Conservation (phyloP, 805 yeast genomes). For the Pichia rugopelliculosa region DNA sequence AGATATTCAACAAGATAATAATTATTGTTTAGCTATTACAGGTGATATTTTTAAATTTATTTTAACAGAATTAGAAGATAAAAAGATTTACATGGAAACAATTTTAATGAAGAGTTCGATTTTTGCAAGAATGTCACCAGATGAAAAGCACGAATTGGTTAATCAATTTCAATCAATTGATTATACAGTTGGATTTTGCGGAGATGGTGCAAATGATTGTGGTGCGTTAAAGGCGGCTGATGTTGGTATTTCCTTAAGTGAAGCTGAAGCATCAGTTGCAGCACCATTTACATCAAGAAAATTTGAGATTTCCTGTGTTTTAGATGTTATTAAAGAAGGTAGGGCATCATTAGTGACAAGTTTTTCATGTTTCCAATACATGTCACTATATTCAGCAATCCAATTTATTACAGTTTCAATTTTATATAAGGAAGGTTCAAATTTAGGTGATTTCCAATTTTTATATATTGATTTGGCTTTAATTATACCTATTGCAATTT, state of each 20-base stretch:
- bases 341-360: constrained; percentile 92
- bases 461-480: constrained; percentile 85
- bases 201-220: constrained; percentile 99
- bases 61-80: constrained; percentile 45
- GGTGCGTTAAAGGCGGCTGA: constrained; percentile 98
- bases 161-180: constrained; percentile 77
- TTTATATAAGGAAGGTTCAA: constrained; percentile 80
- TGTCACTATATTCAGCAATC: constrained; percentile 95
- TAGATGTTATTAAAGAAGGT: constrained; percentile 89
- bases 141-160: constrained; percentile 94
- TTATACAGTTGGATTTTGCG: constrained; percentile 94
- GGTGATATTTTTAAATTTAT: constrained; percentile 87
- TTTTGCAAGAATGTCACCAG: constrained; percentile 98
- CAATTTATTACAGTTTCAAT: constrained; percentile 86
- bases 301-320: constrained; percentile 88
- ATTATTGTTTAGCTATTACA: constrained; percentile 74
- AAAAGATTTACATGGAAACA: constrained; percentile 35
- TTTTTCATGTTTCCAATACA: constrained; percentile 94
- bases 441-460: constrained; percentile 94
- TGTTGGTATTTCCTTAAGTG: constrained; percentile 91
- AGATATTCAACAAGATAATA: constrained; percentile 25
- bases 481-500: constrained; percentile 90
- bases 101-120: constrained; percentile 68
- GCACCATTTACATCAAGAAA: constrained; percentile 93
- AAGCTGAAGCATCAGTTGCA: constrained; percentile 97